Evolutionary conservation across 2,329 filamentous ascomycete genomes (phyloP).

Genomic region (Ophiostoma montium): DNA sequence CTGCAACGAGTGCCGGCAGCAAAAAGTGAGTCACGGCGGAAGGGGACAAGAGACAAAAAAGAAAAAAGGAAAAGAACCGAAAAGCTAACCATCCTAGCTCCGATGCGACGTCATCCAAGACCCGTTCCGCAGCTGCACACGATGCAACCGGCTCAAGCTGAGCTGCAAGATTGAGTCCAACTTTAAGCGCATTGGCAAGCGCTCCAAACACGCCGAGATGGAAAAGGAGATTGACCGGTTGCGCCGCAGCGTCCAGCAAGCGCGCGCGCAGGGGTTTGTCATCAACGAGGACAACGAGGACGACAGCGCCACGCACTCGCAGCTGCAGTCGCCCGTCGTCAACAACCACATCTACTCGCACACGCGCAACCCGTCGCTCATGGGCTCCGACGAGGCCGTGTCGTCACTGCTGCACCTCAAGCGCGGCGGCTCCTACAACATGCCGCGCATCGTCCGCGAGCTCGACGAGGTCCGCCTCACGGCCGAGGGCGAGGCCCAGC

Average conservation of each 20-base stretch:
- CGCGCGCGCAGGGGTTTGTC: conserved; percentile 41
- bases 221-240: conserved; percentile 65
- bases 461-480: conserved; percentile 50
- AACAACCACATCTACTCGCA: conserved; percentile 41
- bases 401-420: conserved; percentile 53
- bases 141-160: conserved; percentile 66
- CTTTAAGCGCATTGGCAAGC: conserved; percentile 70
- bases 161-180: conserved; percentile 79
- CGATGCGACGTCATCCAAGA: conserved; percentile 76
- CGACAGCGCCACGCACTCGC: conserved; percentile 26
- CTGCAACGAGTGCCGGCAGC: conserved; percentile 74
- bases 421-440: conserved; percentile 46
- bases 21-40: conserved; percentile 50
- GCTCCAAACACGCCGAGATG: conserved; percentile 75
- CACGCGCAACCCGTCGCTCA: conserved; percentile 47
- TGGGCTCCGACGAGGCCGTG: conserved; percentile 56
- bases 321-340: conserved; percentile 44
- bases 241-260: conserved; percentile 45
- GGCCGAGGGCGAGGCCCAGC: conserved; percentile 44
- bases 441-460: conserved; percentile 45
- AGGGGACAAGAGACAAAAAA: not conserved
- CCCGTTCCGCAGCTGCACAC: conserved; percentile 61
- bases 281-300: conserved; percentile 36
- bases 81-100: conserved; percentile 32
- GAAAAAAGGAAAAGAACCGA: not conserved